phyloP scores from a whole-genome alignment of 306 rosid species.

The Pterocarpus macrocarpus region DNA sequence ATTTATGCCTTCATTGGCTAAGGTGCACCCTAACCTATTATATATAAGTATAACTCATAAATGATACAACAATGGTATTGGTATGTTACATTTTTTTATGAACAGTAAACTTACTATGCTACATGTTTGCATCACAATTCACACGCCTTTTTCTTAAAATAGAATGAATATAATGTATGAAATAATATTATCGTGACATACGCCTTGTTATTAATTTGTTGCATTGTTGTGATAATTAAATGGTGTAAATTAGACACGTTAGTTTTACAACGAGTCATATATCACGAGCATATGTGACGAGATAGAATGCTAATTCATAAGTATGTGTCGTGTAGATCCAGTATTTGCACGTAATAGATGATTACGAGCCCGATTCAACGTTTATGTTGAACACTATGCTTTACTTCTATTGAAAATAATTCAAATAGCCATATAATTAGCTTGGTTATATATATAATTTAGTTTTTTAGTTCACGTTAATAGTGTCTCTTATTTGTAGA shows the following conservation, averaged over 20 bases:
- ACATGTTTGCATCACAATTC: no score
- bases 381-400: not conserved
- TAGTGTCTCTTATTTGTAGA: not conserved
- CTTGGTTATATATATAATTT: not conserved
- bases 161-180: no score
- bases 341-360: not conserved
- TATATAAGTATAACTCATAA: not conserved
- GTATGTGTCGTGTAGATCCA: not conserved
- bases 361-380: not conserved
- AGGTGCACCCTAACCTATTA: not conserved
- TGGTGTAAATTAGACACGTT: not conserved
- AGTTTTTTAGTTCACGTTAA: not conserved
- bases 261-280: not conserved
- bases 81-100: no score
- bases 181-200: no score
- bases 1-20: constrained; percentile 10
- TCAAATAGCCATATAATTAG: not conserved
- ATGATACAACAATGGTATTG: not conserved
- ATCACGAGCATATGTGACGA: not conserved
- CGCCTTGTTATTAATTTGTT: no score
- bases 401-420: not conserved
- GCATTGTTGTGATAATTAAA: not conserved
- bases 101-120: not conserved
- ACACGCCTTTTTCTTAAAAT: no score
- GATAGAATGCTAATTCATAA: not conserved